Evolutionary conservation across 805 yeast genomes (phyloP).

Genomic region (Saccharomycopsis lassenensis): DNA sequence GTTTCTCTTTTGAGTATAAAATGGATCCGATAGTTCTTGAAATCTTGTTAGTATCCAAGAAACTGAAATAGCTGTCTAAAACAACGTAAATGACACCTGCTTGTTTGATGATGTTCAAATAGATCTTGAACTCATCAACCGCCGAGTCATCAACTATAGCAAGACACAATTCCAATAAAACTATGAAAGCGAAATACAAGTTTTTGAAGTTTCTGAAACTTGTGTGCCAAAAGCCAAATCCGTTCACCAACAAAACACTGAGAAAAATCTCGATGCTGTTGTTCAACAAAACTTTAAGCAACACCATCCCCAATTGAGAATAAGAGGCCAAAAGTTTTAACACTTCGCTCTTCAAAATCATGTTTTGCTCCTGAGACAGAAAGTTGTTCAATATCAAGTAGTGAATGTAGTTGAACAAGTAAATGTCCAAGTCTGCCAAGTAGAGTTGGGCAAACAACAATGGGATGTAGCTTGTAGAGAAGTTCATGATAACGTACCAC

Average conservation of each 20-base stretch:
- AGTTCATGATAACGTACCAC: conserved; percentile 4
- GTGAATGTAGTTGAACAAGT: conserved; percentile 10
- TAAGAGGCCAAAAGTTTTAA: not conserved
- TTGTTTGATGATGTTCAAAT: conserved; percentile 8
- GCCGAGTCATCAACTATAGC: not conserved
- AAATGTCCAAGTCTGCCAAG: conserved; percentile 4
- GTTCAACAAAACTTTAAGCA: conserved; percentile 1
- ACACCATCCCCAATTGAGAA: conserved; percentile 1
- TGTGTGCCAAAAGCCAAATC: conserved; percentile 9
- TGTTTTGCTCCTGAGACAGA: not conserved
- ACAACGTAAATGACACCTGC: conserved; percentile 2
- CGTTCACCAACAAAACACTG: conserved; percentile 5
- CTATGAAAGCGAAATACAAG: not conserved
- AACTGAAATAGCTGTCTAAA: conserved; percentile 4
- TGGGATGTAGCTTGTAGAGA: conserved; percentile 9
- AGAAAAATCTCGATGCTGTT: conserved; percentile 7
- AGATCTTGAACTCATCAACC: conserved; percentile 3
- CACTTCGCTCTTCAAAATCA: not conserved
- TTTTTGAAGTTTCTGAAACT: not conserved
- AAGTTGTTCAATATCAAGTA: conserved; percentile 3
- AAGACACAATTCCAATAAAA: conserved; percentile 1
- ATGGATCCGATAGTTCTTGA: conserved; percentile 2
- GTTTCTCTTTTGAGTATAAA: not conserved
- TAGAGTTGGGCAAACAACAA: conserved; percentile 7
- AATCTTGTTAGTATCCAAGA: conserved; percentile 4